phyloP scores from a whole-genome alignment of 2,329 filamentous ascomycete genomes.

The Fusarium robinianum region DNA sequence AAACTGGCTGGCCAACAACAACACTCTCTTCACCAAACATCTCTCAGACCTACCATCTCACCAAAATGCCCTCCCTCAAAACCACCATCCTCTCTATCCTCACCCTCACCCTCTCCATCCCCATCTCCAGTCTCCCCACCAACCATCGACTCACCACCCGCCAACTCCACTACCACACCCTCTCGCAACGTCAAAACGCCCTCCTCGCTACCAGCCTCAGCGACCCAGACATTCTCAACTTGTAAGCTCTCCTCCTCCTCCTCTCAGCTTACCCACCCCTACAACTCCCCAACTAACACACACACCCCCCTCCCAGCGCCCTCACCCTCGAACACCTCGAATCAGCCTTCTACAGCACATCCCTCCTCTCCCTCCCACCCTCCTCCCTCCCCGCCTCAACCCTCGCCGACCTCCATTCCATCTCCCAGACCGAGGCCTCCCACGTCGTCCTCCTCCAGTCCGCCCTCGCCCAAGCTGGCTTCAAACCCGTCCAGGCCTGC shows the following conservation, averaged over 20 bases:
- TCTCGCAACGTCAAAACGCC: slow-evolving; percentile 56
- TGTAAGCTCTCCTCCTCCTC: slow-evolving; percentile 48
- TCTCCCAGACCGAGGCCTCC: slow-evolving; percentile 64
- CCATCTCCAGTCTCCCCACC: too few species aligned
- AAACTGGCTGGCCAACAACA: slow-evolving; percentile 34
- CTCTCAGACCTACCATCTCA: too few species aligned
- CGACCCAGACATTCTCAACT: slow-evolving; percentile 62
- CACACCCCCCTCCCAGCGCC: slow-evolving; percentile 46
- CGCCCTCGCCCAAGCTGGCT: slow-evolving; percentile 57
- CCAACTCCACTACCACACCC: slow-evolving; percentile 52
- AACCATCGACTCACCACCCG: slow-evolving; percentile 48
- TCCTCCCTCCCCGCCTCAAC: slow-evolving; percentile 42
- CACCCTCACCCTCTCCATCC: slow-evolving; percentile 52
- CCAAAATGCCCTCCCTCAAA: slow-evolving; percentile 47
- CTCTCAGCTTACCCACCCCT: too few species aligned
- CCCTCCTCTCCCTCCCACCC: slow-evolving; percentile 67
- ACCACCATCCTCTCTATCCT: slow-evolving; percentile 50
- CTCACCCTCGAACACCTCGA: slow-evolving; percentile 77
- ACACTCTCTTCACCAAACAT: slow-evolving; percentile 10
- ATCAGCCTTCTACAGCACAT: slow-evolving; percentile 71
- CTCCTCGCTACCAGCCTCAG: slow-evolving; percentile 52
- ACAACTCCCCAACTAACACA: background rate
- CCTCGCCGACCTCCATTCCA: slow-evolving; percentile 58
- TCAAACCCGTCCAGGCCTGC: slow-evolving; percentile 70
- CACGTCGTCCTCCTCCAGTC: slow-evolving; percentile 50